Base-by-base conservation (phyloP, 306 rosid species). In the Cucurbita argyrosperma region DNA sequence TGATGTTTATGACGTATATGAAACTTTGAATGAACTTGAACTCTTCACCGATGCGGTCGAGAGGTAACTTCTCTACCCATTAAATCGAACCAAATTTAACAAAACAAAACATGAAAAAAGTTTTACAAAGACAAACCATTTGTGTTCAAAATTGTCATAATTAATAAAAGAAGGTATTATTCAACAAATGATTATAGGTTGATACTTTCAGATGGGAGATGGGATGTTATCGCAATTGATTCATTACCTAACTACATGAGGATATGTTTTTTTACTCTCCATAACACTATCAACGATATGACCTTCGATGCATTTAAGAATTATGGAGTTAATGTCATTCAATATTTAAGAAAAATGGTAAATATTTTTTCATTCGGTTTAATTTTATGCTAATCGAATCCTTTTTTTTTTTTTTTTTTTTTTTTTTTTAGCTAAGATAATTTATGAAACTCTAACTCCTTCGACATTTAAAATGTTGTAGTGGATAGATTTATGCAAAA, bases 401-500 rank as follows among this genome's bases (percentile, higher is more conserved):
- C 1, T 30, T 30, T 30, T 30, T 30, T 30, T 30, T 30, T 30
- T 2, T 26, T 30, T 30, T 30, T 30, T 30, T 30, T 26, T 30
- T 30, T 30, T 30, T 30, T 30, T 30, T 30, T 30, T 2, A 0
- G 4, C 35, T 30, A 2, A 30, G 35, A 30, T 58, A 58, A 23
- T 58, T 7, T 26, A 26, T 21, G 15, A 35, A 35, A 30, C 14
- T 16, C 67, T 37, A 35, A 30, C 16, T 30, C 10, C 46, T 5
- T 14, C 0, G 3, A 60, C 12, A 21, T 35, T 39, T 19, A 30
- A 55, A 65, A 46, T 79, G 0, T 51, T 63, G 69, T 35, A 75
- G 82, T 75, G 87, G 87, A 15, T 7, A 35, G 79, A 74, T 51
- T 30, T 59, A 14, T 83, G 83, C 38, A 76, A 56, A 76, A 0